Evolutionary conservation across 305 asterid genomes (phyloP).

Genomic region (Solanum hybrid): DNA sequence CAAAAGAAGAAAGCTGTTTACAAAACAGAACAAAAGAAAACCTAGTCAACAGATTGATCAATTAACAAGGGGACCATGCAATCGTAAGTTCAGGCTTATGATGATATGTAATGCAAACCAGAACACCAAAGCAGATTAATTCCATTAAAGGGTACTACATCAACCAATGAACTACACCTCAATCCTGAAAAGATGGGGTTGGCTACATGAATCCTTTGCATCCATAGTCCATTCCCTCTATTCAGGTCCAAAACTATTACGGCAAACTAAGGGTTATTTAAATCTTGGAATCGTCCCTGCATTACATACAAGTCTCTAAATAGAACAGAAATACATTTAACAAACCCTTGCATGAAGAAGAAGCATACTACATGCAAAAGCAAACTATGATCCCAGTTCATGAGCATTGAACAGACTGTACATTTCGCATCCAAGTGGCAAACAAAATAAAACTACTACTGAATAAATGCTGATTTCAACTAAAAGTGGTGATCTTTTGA

Average conservation of each 20-base stretch:
- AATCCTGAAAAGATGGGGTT: background rate
- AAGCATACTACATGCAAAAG: background rate
- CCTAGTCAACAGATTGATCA: conserved; percentile 9
- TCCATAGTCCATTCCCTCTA: background rate
- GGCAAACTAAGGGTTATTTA: background rate
- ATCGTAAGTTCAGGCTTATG: background rate
- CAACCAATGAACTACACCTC: background rate
- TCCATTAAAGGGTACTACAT: background rate
- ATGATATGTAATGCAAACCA: background rate
- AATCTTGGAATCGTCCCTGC: background rate
- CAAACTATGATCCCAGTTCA: background rate
- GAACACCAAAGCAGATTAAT: background rate
- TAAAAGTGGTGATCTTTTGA: background rate
- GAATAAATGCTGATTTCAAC: background rate
- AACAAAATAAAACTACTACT: background rate
- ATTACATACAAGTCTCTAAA: background rate
- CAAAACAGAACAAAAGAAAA: conserved; percentile 12
- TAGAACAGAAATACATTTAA: background rate
- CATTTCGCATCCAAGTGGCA: background rate
- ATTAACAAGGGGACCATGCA: background rate
- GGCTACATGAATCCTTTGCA: background rate
- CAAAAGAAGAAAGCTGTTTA: conserved; percentile 72
- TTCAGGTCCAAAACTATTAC: background rate
- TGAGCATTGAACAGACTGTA: background rate
- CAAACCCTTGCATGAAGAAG: background rate